A percentile compares a stretch with the other conserved stretches of the same genome.
Conservation (phyloP, 306 rosid genomes). For the Dalbergia cultrata region DNA sequence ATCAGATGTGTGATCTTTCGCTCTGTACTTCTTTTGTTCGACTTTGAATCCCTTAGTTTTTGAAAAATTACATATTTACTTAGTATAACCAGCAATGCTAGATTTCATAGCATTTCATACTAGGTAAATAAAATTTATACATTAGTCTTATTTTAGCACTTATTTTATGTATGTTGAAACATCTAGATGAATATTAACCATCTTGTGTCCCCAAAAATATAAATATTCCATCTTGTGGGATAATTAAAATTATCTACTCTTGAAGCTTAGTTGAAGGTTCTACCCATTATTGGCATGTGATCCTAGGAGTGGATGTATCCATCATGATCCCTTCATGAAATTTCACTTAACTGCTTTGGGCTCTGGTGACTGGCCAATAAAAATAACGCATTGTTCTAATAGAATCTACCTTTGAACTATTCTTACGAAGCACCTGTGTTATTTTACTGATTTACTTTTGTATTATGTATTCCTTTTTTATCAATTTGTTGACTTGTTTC, state of each 20-base stretch:
- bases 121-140: no score
- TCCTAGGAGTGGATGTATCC: neutral
- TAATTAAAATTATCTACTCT: neutral
- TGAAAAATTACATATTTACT: no score
- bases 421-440: neutral
- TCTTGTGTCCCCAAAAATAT: no score
- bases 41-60: no score
- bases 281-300: conserved; percentile 19
- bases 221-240: no score
- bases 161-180: no score
- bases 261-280: conserved; percentile 1
- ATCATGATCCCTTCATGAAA: neutral
- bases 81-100: no score
- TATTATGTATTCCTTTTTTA: neutral
- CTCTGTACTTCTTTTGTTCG: no score
- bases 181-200: no score
- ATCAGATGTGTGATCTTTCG: neutral
- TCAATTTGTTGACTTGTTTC: neutral
- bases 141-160: no score
- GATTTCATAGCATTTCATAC: no score
- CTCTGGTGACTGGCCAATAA: neutral
- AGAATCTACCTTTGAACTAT: neutral
- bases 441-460: neutral
- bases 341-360: neutral
- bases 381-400: neutral